Percentiles rank a stretch among this genome's conserved stretches.
Evolutionary conservation across 495 filamentous ascomycete genomes (phyloP).

Genomic region (Evansstolkia leycettana): DNA sequence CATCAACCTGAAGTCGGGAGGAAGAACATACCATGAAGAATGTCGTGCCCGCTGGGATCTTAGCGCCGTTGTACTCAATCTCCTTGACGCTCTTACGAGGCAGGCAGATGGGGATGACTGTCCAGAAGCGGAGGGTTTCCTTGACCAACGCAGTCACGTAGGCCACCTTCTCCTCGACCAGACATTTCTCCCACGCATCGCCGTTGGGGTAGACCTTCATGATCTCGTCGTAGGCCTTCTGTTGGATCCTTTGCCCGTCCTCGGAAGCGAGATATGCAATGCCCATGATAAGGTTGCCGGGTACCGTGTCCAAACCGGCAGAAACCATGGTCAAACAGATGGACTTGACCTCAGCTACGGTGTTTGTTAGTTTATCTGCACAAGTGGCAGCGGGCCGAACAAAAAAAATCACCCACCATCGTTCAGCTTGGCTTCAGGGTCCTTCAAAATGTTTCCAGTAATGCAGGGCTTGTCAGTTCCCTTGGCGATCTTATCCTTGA

Average conservation of each 20-base stretch:
- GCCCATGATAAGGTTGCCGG: slow-evolving; percentile 57
- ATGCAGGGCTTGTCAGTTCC: slow-evolving; percentile 61
- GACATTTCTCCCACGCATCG: slow-evolving; percentile 52
- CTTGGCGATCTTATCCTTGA: slow-evolving; percentile 46
- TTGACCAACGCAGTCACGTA: slow-evolving; percentile 61
- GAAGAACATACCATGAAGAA: slow-evolving; percentile 47
- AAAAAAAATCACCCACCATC: slow-evolving; percentile 26
- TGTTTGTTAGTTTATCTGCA: slow-evolving; percentile 3
- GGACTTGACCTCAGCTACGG: slow-evolving; percentile 57
- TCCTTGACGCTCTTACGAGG: slow-evolving; percentile 53
- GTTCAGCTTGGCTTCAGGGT: slow-evolving; percentile 48
- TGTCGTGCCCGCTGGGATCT: slow-evolving; percentile 50
- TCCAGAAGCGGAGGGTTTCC: slow-evolving; percentile 59
- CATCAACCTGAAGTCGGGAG: neutral
- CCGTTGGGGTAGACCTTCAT: slow-evolving; percentile 50
- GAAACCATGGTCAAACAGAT: slow-evolving; percentile 69
- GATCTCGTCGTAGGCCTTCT: slow-evolving; percentile 50
- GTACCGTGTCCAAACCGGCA: slow-evolving; percentile 58
- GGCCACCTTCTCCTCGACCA: slow-evolving; percentile 56
- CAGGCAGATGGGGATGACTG: slow-evolving; percentile 61
- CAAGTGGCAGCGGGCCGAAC: too few species aligned
- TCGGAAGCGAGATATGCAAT: slow-evolving; percentile 55
- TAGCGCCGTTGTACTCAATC: slow-evolving; percentile 45
- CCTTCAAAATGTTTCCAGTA: slow-evolving; percentile 55
- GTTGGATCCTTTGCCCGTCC: slow-evolving; percentile 50